A percentile compares a stretch with the other conserved stretches of the same genome.
phyloP scores from a whole-genome alignment of 2,329 filamentous ascomycete species.

The Penicillium brasilianum region DNA sequence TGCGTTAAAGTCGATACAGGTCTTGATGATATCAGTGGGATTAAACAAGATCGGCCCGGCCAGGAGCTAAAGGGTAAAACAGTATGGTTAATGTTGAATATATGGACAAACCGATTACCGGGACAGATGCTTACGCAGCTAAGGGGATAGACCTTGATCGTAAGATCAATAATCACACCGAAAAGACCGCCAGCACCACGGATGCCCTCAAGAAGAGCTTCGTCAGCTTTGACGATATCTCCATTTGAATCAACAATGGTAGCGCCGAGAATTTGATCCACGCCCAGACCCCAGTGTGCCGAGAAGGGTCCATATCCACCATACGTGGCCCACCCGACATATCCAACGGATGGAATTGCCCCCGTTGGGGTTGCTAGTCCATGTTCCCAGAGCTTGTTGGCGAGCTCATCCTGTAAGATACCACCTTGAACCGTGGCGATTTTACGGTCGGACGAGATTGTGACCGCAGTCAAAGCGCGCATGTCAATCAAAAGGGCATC shows the following conservation, averaged over 20 bases:
- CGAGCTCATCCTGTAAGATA: background rate
- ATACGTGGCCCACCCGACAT: background rate
- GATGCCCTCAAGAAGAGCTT: background rate
- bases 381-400: background rate
- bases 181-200: background rate
- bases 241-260: background rate
- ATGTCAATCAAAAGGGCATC: background rate
- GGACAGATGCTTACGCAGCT: background rate
- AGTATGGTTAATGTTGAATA: background rate
- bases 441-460: background rate
- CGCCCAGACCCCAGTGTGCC: background rate
- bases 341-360: background rate
- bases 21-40: background rate
- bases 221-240: background rate
- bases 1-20: background rate
- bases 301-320: constrained; percentile 1
- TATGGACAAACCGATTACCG: background rate
- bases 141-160: background rate
- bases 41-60: background rate
- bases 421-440: background rate
- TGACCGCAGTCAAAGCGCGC: background rate
- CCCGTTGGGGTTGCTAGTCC: background rate
- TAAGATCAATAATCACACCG: constrained; percentile 1
- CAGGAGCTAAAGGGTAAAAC: background rate
- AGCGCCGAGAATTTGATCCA: background rate